These are phyloP conservation scores for Backusella psychrophila DNA, from an alignment of 192 early-diverging fungal species.

Conservation along the genomic window DNA sequence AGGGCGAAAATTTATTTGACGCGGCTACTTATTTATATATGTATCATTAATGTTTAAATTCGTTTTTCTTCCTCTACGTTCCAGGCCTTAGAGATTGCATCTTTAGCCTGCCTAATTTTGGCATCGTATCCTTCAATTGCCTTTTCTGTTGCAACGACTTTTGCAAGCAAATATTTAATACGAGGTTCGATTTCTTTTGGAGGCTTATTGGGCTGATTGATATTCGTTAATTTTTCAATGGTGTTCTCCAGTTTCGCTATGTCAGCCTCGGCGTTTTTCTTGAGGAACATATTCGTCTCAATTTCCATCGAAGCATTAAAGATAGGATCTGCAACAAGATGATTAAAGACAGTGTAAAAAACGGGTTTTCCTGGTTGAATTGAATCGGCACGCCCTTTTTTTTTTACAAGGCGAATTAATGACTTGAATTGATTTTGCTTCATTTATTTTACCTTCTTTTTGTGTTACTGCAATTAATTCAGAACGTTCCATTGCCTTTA, in stretches of 20 bases:
- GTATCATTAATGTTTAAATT: neutral
- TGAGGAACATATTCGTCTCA: slow-evolving; percentile 58
- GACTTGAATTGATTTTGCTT: neutral
- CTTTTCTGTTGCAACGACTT: slow-evolving; percentile 15
- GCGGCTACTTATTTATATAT: neutral
- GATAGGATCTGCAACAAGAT: slow-evolving; percentile 66
- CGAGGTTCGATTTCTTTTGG: slow-evolving; percentile 50
- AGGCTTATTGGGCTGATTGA: slow-evolving; percentile 51
- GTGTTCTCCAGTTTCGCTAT: slow-evolving; percentile 66
- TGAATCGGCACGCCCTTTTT: slow-evolving; percentile 72
- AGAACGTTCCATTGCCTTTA: slow-evolving; percentile 86
- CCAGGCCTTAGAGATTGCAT: slow-evolving; percentile 23
- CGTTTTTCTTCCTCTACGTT: neutral
- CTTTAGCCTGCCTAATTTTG: slow-evolving; percentile 22
- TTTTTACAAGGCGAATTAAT: neutral
- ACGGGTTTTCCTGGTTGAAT: slow-evolving; percentile 85
- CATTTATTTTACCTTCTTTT: slow-evolving; percentile 56
- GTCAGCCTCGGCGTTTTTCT: slow-evolving; percentile 53
- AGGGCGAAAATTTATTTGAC: neutral
- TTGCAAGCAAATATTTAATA: slow-evolving; percentile 23
- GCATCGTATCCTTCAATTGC: slow-evolving; percentile 26
- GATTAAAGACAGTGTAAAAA: slow-evolving; percentile 72
- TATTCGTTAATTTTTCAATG: slow-evolving; percentile 47
- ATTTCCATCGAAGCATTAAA: slow-evolving; percentile 83
- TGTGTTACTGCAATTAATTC: slow-evolving; percentile 83